A percentile compares a stretch with the other conserved stretches of the same genome.
These are phyloP conservation scores for Aspergillus sp. DNA, from an alignment of 2,329 filamentous ascomycete genomes.

Conservation along the genomic window DNA sequence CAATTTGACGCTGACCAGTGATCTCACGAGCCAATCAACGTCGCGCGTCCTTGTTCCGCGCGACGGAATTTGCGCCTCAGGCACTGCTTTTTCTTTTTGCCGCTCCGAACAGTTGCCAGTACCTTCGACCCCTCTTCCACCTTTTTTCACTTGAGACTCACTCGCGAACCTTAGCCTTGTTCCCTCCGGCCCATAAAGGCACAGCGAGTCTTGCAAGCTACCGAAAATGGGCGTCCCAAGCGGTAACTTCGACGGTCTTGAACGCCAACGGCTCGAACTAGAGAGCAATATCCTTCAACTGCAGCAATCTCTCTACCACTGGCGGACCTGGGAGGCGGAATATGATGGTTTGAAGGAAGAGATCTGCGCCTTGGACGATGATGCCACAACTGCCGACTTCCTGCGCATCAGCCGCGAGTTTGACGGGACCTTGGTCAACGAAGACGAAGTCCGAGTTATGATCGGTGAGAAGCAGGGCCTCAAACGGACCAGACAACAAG, in stretches of 20 bases:
- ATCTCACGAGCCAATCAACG: conserved; percentile 34
- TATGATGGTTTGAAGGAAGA: conserved; percentile 90
- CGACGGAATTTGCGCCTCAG: conserved; percentile 20
- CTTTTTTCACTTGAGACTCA: not conserved
- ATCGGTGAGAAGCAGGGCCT: conserved; percentile 50
- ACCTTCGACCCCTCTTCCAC: not conserved
- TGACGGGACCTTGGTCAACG: conserved; percentile 49
- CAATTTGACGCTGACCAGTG: conserved; percentile 19
- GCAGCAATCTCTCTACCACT: conserved; percentile 77
- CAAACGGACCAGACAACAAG: conserved; percentile 62
- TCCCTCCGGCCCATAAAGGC: not conserved
- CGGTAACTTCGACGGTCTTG: conserved; percentile 68
- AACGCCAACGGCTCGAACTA: conserved; percentile 74
- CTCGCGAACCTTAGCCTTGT: not conserved
- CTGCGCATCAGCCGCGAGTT: conserved; percentile 50
- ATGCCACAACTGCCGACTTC: conserved; percentile 59
- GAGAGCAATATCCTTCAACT: conserved; percentile 77
- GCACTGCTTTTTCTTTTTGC: conserved; percentile 24
- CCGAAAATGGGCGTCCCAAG: conserved; percentile 40
- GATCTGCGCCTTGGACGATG: conserved; percentile 61
- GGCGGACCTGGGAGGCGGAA: conserved; percentile 88
- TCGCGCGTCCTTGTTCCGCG: conserved; percentile 19
- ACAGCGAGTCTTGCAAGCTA: not conserved
- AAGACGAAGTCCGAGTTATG: conserved; percentile 60
- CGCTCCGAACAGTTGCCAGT: conserved; percentile 17